These are phyloP conservation scores for Capsella rubella DNA, from an alignment of 441 rosid genomes.

Conservation along the genomic window DNA sequence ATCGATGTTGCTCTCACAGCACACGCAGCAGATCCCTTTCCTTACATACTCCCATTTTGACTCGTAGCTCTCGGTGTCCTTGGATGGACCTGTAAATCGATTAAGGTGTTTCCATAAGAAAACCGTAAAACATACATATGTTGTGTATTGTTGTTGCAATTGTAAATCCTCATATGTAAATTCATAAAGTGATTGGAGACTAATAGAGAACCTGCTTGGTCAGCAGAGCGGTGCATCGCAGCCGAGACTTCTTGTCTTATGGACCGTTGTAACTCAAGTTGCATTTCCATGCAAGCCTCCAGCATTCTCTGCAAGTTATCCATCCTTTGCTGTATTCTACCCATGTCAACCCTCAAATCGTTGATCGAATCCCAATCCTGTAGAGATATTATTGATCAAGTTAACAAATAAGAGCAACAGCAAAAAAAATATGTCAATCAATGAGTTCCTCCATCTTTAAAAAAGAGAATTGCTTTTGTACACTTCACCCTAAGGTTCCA, in stretches of 20 bases:
- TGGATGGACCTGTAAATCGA: conserved; percentile 52
- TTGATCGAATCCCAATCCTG: conserved; percentile 89
- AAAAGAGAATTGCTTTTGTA: neutral
- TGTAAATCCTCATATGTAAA: neutral
- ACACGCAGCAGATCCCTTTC: conserved; percentile 85
- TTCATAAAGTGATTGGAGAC: neutral
- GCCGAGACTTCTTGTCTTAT: conserved; percentile 93
- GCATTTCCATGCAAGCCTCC: conserved; percentile 98
- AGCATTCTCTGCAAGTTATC: conserved; percentile 88
- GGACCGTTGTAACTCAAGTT: conserved; percentile 90
- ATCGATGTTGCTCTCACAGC: conserved; percentile 72
- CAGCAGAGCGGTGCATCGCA: conserved; percentile 73
- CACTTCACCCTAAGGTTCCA: neutral
- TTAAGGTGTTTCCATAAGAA: neutral
- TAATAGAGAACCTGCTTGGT: conserved; percentile 57
- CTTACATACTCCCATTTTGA: conserved; percentile 80
- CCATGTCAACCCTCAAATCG: conserved; percentile 92
- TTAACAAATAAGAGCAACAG: neutral
- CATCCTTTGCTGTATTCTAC: conserved; percentile 92
- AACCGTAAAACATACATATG: neutral
- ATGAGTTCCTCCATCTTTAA: neutral
- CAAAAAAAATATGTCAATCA: neutral
- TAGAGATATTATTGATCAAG: conserved; percentile 36
- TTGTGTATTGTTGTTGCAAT: neutral
- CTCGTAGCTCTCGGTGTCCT: conserved; percentile 50